These are phyloP conservation scores for Backusella luteola DNA, from an alignment of 192 early-diverging fungal genomes.

Conservation along the genomic window DNA sequence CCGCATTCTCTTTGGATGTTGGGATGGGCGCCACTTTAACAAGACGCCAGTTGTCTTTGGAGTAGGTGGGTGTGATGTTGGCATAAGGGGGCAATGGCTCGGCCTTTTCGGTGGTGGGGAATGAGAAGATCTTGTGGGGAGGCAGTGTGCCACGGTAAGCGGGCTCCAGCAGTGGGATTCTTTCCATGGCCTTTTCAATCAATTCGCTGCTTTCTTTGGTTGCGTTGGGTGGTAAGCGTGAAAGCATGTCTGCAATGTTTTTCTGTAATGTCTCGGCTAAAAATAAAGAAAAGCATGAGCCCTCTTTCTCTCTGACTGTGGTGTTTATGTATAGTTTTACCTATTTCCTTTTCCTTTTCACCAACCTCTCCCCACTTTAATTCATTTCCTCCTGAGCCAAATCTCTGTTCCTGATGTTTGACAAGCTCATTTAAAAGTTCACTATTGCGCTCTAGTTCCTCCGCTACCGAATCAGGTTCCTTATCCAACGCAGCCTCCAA, in stretches of 20 bases:
- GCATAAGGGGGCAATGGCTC: conserved; percentile 28
- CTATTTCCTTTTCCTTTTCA: conserved; percentile 40
- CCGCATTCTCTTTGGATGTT: background rate
- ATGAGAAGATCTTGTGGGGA: conserved; percentile 48
- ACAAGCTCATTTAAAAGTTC: conserved; percentile 37
- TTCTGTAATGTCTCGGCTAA: conserved; percentile 38
- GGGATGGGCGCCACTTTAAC: conserved; percentile 6
- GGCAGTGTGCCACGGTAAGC: conserved; percentile 50
- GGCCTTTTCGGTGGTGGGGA: conserved; percentile 32
- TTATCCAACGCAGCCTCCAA: conserved; percentile 16
- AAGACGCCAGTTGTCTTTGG: conserved; percentile 23
- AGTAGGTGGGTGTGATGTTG: conserved; percentile 33
- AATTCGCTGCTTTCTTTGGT: conserved; percentile 30
- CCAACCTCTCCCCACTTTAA: conserved; percentile 6
- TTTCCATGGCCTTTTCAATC: conserved; percentile 40
- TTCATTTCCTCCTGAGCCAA: conserved; percentile 28
- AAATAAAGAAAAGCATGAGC: background rate
- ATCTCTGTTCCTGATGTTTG: conserved; percentile 48
- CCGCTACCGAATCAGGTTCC: conserved; percentile 15
- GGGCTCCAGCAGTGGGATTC: conserved; percentile 41
- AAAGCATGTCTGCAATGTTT: conserved; percentile 29
- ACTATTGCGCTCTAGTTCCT: conserved; percentile 40
- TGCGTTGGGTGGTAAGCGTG: conserved; percentile 34
- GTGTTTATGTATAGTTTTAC: conserved; percentile 21
- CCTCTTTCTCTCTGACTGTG: background rate